Conservation (phyloP, 2,329 filamentous ascomycete genomes). For the Hymenoscyphus linearis region DNA sequence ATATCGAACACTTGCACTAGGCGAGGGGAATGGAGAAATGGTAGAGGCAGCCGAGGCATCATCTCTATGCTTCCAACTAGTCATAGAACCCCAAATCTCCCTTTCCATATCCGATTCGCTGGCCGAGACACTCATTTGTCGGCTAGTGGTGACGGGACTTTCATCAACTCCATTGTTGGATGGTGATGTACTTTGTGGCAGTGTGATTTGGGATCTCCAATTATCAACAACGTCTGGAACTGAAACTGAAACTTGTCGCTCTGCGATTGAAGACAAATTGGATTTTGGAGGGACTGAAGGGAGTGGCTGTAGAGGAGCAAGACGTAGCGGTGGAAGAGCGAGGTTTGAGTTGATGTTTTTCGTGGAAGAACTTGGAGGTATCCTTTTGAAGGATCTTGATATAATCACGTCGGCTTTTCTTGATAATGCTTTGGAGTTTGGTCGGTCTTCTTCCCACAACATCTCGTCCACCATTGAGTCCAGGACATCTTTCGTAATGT, state of each 20-base stretch:
- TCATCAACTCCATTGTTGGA: slow-evolving; percentile 3
- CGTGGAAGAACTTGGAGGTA: slow-evolving; percentile 6
- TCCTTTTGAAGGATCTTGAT: slow-evolving; percentile 16
- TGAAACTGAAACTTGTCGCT: slow-evolving; percentile 8
- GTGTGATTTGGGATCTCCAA: slow-evolving; percentile 18
- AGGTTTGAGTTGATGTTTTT: slow-evolving; percentile 10
- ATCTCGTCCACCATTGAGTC: slow-evolving; percentile 26
- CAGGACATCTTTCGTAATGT: slow-evolving; percentile 25
- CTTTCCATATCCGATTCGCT: slow-evolving; percentile 13
- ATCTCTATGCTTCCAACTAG: slow-evolving; percentile 11
- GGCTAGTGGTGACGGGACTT: slow-evolving; percentile 2
- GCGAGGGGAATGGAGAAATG: slow-evolving; percentile 12
- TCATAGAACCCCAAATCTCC: slow-evolving; percentile 9
- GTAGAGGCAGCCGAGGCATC: slow-evolving; percentile 9
- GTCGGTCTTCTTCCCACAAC: slow-evolving; percentile 23
- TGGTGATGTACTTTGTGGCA: neutral
- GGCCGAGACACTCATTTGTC: slow-evolving; percentile 6
- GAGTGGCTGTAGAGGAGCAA: slow-evolving; percentile 16
- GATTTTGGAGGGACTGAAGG: slow-evolving; percentile 15
- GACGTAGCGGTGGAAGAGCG: slow-evolving; percentile 12
- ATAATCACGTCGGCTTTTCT: slow-evolving; percentile 21
- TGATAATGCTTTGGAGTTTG: slow-evolving; percentile 19
- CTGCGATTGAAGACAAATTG: slow-evolving; percentile 16
- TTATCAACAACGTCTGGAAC: slow-evolving; percentile 22
- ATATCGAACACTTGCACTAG: slow-evolving; percentile 13